Conservation (phyloP, 306 rosid species). For the Hippophae rhamnoides region DNA sequence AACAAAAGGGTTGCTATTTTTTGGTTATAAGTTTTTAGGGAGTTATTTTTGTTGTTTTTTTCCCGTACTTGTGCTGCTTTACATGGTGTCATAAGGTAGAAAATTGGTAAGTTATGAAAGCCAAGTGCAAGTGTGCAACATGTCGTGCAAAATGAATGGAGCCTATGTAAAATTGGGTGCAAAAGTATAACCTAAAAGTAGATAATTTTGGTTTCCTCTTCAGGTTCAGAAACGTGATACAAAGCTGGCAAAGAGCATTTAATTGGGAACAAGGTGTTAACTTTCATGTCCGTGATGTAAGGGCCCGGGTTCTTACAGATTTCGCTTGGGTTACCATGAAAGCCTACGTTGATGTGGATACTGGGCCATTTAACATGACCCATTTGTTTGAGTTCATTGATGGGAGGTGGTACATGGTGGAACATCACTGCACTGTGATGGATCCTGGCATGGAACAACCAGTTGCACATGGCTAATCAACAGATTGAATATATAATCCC, state of each 20-base stretch:
- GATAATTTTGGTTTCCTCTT: conserved; percentile 13
- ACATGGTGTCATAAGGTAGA: too few species aligned
- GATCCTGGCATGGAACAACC: conserved; percentile 60
- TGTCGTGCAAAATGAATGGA: too few species aligned
- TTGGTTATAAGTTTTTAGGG: too few species aligned
- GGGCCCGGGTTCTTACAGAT: conserved; percentile 73
- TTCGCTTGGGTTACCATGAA: conserved; percentile 98
- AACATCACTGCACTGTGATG: conserved; percentile 90
- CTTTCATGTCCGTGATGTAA: conserved; percentile 81
- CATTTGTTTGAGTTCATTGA: conserved; percentile 68
- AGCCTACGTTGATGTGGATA: conserved; percentile 62
- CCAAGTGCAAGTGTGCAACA: too few species aligned
- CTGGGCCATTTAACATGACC: conserved; percentile 74
- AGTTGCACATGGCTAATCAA: conserved; percentile 51
- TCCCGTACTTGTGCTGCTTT: too few species aligned
- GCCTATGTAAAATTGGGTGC: too few species aligned
- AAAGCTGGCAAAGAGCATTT: conserved; percentile 81
- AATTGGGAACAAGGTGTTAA: conserved; percentile 83
- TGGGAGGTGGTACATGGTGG: conserved; percentile 91
- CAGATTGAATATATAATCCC: conserved; percentile 21
- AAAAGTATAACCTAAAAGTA: neutral
- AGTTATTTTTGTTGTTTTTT: too few species aligned
- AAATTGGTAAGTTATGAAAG: too few species aligned
- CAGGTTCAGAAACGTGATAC: conserved; percentile 75
- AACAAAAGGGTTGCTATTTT: too few species aligned